Conservation (phyloP, 2,329 filamentous ascomycete genomes). For the Thermomyces lanuginosus region DNA sequence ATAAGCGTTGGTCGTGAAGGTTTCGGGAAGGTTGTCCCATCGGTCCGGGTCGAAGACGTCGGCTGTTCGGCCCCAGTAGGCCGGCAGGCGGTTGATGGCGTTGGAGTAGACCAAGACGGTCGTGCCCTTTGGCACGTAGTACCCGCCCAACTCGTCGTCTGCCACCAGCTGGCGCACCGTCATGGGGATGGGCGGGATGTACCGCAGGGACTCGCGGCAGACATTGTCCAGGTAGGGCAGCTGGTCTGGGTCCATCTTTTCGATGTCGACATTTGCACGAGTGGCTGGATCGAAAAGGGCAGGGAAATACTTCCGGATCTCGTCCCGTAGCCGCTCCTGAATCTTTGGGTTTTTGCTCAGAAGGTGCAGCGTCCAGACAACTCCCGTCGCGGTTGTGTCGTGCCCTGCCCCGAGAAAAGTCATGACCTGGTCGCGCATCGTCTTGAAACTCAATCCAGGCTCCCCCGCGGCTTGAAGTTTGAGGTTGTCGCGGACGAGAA, state of each 20-base stretch:
- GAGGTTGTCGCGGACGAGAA: constrained; percentile 28
- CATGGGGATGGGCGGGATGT: constrained; percentile 32
- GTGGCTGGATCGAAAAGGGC: constrained; percentile 23
- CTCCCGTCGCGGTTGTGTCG: constrained; percentile 30
- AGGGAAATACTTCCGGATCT: constrained; percentile 22
- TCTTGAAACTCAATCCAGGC: constrained; percentile 21
- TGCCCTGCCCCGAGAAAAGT: constrained; percentile 29
- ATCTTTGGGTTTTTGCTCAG: constrained; percentile 25
- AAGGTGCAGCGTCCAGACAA: constrained; percentile 29
- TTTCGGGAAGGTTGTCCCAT: constrained; percentile 24
- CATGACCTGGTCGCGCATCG: constrained; percentile 23
- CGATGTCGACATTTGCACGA: constrained; percentile 15
- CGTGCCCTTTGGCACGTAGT: constrained; percentile 28
- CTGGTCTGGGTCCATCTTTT: constrained; percentile 22
- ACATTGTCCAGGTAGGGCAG: constrained; percentile 33
- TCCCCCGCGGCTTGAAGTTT: constrained; percentile 24
- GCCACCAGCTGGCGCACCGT: constrained; percentile 28
- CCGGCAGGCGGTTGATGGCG: constrained; percentile 25
- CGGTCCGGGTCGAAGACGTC: constrained; percentile 29
- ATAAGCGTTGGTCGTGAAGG: constrained; percentile 21
- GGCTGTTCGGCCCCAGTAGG: constrained; percentile 27
- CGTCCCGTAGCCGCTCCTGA: constrained; percentile 25
- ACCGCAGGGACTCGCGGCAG: constrained; percentile 32
- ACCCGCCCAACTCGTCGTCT: constrained; percentile 25
- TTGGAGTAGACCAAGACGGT: constrained; percentile 30